Evolutionary conservation across 495 filamentous ascomycete genomes (phyloP), one percentile per base, ranked within the genome.

Genomic region (Recurvomyces mirabilis): DNA sequence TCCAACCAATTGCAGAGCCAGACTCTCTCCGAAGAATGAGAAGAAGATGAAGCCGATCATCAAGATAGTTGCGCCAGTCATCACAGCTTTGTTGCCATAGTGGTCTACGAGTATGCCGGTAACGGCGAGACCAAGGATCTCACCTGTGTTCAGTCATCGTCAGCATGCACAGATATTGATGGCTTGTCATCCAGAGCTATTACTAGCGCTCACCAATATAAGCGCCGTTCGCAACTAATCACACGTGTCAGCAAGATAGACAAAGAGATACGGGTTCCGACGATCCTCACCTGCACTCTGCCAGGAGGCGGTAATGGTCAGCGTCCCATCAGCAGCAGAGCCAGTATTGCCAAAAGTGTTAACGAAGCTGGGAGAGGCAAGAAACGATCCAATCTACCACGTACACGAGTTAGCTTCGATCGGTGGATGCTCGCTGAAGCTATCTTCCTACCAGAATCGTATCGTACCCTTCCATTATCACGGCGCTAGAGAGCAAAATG

Each of bases 221-320:
- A 6, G 38, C 72, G 39, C 68, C 82, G 56, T 87, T 86, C 47
- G 77, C 81, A 29, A 88, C 63, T 41, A 41, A 2, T 13, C 4
- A 5, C n/a, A n/a, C n/a, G 38, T 17, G 38, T 41, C 20, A 41
- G 38, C 38, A 2, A 4, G 34, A 38, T n/a, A n/a, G n/a, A n/a
- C n/a, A n/a, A n/a, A n/a, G n/a, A n/a, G n/a, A n/a, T n/a, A n/a
- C n/a, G 33, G 33, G 6, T 36, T 15, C 37, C 9, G 6, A 9
- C 23, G 15, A 24, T 20, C 2, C 28, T 33, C 19, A 31, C 40
- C 40, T 45, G 79, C 81, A 7, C 81, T 67, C 65, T 87, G 82
- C 83, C 83, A 87, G 46, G 76, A 58, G 11, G 82, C 81, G 10
- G 81, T 65, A 7, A 88, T 68, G 52, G 85, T 68, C 57, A 78